phyloP scores from a whole-genome alignment of 1,139 yeast genomes.

The Suhomyces bokatorum region DNA sequence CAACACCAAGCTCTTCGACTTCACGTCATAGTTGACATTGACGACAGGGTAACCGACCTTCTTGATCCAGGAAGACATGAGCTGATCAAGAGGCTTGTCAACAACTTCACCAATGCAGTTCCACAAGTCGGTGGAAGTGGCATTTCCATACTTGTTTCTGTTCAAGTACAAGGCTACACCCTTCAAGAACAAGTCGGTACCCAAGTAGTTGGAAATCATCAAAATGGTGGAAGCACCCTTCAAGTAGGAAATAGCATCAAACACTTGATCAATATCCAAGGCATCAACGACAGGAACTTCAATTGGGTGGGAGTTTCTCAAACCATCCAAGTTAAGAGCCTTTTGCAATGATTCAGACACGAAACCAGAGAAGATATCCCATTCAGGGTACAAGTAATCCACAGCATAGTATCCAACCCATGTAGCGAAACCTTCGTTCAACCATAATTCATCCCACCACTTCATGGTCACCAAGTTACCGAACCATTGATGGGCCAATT shows the following conservation, averaged over 20 bases:
- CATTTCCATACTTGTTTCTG: conserved; percentile 71
- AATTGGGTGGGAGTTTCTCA: conserved; percentile 79
- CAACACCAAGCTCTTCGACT: conserved; percentile 43
- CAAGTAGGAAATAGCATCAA: conserved; percentile 80
- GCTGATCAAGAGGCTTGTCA: conserved; percentile 68
- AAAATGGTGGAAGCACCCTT: conserved; percentile 78
- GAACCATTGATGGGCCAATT: conserved; percentile 92
- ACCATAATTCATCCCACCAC: conserved; percentile 94
- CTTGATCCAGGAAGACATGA: conserved; percentile 83
- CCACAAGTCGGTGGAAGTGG: conserved; percentile 82
- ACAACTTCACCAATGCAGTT: conserved; percentile 68
- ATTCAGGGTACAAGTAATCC: conserved; percentile 76
- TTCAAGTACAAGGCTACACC: conserved; percentile 75
- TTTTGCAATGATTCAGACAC: conserved; percentile 68
- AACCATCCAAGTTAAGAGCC: conserved; percentile 69
- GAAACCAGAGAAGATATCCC: conserved; percentile 81
- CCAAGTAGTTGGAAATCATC: conserved; percentile 71
- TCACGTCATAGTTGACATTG: conserved; percentile 52
- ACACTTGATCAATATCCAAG: conserved; percentile 80
- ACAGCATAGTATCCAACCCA: conserved; percentile 86
- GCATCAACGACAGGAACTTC: conserved; percentile 82
- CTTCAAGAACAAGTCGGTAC: conserved; percentile 62
- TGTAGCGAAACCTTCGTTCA: conserved; percentile 87
- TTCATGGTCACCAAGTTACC: conserved; percentile 92
- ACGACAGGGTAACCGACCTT: conserved; percentile 84